Evolutionary conservation across 1,139 yeast genomes (phyloP).

Genomic region (Hemisphaericaspora subhashii): DNA sequence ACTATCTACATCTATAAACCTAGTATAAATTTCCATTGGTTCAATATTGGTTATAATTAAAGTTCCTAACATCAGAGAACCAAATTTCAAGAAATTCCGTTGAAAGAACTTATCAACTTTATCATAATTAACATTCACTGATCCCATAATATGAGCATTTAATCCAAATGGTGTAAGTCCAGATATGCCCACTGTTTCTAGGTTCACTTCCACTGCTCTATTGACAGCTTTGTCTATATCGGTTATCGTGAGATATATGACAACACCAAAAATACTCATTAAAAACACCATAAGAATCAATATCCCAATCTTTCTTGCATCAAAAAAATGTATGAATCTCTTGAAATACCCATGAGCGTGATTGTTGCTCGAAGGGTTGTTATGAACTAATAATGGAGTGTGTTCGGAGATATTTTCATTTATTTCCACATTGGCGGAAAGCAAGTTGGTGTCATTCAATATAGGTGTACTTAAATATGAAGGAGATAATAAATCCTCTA

Average conservation of each 20-base stretch:
- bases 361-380: background rate
- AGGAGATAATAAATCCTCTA: slow-evolving; percentile 1
- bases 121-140: slow-evolving; percentile 27
- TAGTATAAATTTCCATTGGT: slow-evolving; percentile 23
- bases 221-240: slow-evolving; percentile 9
- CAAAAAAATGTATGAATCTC: background rate
- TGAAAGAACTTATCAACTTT: slow-evolving; percentile 21
- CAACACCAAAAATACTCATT: background rate
- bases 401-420: background rate
- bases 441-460: background rate
- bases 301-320: background rate
- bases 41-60: slow-evolving; percentile 24
- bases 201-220: slow-evolving; percentile 21
- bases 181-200: slow-evolving; percentile 20
- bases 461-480: background rate
- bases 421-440: background rate
- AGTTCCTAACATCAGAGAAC: slow-evolving; percentile 24
- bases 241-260: background rate
- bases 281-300: background rate
- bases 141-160: slow-evolving; percentile 25
- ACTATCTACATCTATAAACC: slow-evolving; percentile 18
- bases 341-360: background rate
- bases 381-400: slow-evolving; percentile 2
- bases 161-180: slow-evolving; percentile 26
- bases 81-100: slow-evolving; percentile 20